Evolutionary conservation across 1,284 basidiomycete species (phyloP), one percentile per base, ranked within the genome.

Genomic region (Uromyces viciae-fabae): DNA sequence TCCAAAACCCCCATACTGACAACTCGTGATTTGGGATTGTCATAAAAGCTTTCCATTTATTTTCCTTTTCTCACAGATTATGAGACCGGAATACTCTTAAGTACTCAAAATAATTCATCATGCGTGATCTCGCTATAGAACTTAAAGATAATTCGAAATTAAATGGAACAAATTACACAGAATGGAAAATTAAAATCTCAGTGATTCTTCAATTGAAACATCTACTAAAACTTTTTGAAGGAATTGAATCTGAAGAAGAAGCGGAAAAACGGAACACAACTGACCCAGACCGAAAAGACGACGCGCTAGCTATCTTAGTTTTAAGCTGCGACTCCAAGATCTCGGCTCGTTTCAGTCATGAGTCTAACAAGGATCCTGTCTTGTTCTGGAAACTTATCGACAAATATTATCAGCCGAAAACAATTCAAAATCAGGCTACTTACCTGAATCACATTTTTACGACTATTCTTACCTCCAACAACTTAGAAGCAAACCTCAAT

Each of bases 351-450:
- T 72, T 72, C n/a, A 8, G 42, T 3, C 5, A 31, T 4, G 38
- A 72, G 31, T 2, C 68, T 17, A n/a, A 49, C 2, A 43, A 46
- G 3, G 42, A 72, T 4, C 40, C 40, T 4, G 9, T 11, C 5
- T 28, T 19, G 2, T 33, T 72, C 38, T 72, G 68, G 68, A 49
- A 49, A 49, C 25, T 46, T 4, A 40, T 72, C 15, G 25, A 72
- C 17, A 72, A 31, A 3, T 72, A n/a, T n/a, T 72, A 72, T 49
- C 68, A 72, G 52, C 42, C 43, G n/a, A 72, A 72, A 33, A 72
- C 40, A 5, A n/a, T 72, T 7, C 43, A 72, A 31, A 72, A 72
- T 15, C 40, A 72, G 38, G 17, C 42, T 4, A 72, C 22, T 17
- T 72, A 49, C 28, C 68, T 72, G 5, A 72, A 54, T 31, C n/a